Conservation (phyloP, 192 early-diverging fungal genomes). For the Irineochytrium annulatum region DNA sequence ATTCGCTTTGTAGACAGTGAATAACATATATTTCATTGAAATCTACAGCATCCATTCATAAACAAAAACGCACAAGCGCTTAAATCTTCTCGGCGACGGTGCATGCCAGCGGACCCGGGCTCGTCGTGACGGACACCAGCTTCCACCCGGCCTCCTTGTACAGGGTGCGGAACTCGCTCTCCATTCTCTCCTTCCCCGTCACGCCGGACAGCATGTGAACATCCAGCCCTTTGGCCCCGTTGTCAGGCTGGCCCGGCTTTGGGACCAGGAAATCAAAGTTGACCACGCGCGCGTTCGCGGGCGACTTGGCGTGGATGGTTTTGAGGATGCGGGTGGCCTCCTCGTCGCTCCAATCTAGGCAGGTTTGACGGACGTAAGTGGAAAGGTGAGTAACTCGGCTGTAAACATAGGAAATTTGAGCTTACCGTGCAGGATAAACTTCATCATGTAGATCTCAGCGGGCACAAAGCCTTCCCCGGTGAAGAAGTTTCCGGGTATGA, state of each 20-base stretch:
- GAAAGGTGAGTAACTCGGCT: neutral
- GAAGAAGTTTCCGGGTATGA: neutral
- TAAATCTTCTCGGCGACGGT: neutral
- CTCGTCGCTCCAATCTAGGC: neutral
- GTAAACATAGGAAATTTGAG: neutral
- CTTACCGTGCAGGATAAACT: neutral
- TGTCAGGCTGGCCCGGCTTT: neutral
- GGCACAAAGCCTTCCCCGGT: neutral
- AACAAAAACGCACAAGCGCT: too few species aligned
- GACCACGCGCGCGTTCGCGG: neutral
- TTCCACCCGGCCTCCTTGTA: neutral
- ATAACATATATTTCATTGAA: too few species aligned
- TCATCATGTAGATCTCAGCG: neutral
- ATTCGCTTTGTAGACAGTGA: too few species aligned
- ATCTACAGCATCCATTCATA: too few species aligned
- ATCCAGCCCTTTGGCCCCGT: neutral
- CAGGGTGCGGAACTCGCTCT: neutral
- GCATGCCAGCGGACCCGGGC: neutral
- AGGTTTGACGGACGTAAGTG: neutral
- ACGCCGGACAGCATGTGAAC: slow-evolving; percentile 2
- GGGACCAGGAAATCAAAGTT: slow-evolving; percentile 6
- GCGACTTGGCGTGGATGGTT: neutral
- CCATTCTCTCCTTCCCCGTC: neutral
- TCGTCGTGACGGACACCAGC: neutral
- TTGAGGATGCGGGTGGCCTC: neutral